Evolutionary conservation across 2,329 filamentous ascomycete genomes (phyloP), one percentile per base, ranked within the genome.

Genomic region (Monosporascus ibericus): DNA sequence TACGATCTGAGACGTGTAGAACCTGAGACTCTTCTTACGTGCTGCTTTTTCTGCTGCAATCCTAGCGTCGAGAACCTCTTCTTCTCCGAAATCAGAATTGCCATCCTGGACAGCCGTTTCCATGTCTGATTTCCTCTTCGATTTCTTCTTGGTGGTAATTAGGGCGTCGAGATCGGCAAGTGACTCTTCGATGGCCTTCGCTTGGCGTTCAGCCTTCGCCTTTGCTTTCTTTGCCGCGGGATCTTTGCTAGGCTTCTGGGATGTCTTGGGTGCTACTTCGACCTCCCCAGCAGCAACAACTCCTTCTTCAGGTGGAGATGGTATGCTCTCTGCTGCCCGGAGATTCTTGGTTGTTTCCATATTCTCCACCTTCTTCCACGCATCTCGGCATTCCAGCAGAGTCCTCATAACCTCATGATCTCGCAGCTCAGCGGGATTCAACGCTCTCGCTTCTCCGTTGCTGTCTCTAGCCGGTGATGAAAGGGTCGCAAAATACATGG

Each of bases 1-100:
- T 27, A 89, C 87, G 59, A 99, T 94, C 68, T 99, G 94, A 3
- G 92, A 96, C 2, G 95, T 97, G 79, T 99, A 99, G 78, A 99
- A 99, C 57, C 91, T 88, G 53, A 99, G 81, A 58, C 84, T 90
- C 77, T 95, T 96, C 78, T 94, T 96, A 70, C 88, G 88, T 54
- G 84, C 82, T 0, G 86, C 88, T 72, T 99, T 99, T 64, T 95
- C 90, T 42, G 88, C 88, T 1, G 90, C 87, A 55, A 92, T 85
- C 55, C 85, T 80, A 11, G 85, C 84, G 50, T 91, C 90, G 53
- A 97, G 80, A 4, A 77, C 74, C 17, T 89, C 86, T 68, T 96
- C 91, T 64, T 99, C 94, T 61, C 92, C 94, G 66, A 99, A 92
- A 74, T 99, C 94, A 3, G 91, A 95, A 62, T 89, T 81, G 55